Evolutionary conservation across 2,329 filamentous ascomycete genomes (phyloP), one percentile per base, ranked within the genome.

Genomic region (Rutstroemia sp.): DNA sequence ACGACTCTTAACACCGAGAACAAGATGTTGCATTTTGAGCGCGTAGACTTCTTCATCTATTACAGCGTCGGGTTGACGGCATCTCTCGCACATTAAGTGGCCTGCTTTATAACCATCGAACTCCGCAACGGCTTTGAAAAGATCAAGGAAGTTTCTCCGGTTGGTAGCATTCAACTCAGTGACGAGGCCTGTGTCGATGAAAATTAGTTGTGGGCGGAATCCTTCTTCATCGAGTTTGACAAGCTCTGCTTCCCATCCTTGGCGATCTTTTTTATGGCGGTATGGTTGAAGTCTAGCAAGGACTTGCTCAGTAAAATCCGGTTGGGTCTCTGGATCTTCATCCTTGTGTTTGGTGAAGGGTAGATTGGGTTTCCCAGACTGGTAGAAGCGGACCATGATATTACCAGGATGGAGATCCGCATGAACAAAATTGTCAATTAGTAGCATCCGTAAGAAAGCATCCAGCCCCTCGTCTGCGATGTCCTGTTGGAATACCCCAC

Each of bases 321-420:
- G 77, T 39, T 79, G 72, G 8, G 79, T 75, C 40, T 79, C 71
- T 39, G 75, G 72, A 25, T 71, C 63, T 47, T 71, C 48, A 51
- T 65, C 48, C 57, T 64, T 64, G 48, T 57, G 65, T 66, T 56
- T 68, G 47, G 23, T 68, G 64, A 86, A 73, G 21, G 77, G 76
- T 1, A 95, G 75, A 49, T 87, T 82, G 0, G 92, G 81, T 59
- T 86, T 80, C 14, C 84, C 83, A 0, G 92, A 84, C 66, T 92
- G 85, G 73, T 97, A 96, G 75, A 99, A 99, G 61, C 95, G 90
- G 48, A 99, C 92, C 92, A 99, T 97, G 73, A 99, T 97, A 70
- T 99, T 99, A 25, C 94, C 94, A 0, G 94, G 94, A 69, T 99
- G 94, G 30, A 99, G 75, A 69, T 99, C 94, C 5, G 94, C 92